Evolutionary conservation across 2,329 filamentous ascomycete genomes (phyloP).

Genomic region (Teratosphaeria viscida): DNA sequence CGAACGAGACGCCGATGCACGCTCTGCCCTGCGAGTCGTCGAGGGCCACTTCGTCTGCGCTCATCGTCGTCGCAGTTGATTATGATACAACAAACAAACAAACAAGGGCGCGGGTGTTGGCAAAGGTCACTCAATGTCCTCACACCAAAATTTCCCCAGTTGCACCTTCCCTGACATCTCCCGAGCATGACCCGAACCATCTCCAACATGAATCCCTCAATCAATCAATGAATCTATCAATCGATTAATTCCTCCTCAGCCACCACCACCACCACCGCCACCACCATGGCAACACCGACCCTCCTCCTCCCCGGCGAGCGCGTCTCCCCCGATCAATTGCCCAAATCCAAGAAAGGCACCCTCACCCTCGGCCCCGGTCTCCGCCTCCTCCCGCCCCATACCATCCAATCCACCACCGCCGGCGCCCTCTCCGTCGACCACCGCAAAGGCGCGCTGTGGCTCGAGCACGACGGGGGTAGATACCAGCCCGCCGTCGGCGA

Average conservation of each 20-base stretch:
- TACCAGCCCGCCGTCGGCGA: constrained; percentile 75
- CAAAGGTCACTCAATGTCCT: not conserved
- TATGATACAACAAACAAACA: no score
- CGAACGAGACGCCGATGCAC: constrained; percentile 93
- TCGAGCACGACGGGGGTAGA: constrained; percentile 60
- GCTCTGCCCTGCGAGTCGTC: constrained; percentile 23
- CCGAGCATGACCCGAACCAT: not conserved
- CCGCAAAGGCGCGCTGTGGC: constrained; percentile 67
- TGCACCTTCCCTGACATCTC: not conserved
- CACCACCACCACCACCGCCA: not conserved
- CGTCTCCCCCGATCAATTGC: constrained; percentile 56
- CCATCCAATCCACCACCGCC: constrained; percentile 57
- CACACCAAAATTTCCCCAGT: not conserved
- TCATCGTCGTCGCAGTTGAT: constrained; percentile 30
- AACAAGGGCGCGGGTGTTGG: no score
- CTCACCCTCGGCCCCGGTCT: constrained; percentile 77
- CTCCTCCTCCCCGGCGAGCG: constrained; percentile 75
- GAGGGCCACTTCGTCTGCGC: constrained; percentile 41
- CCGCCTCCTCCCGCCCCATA: constrained; percentile 67
- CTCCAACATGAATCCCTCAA: not conserved
- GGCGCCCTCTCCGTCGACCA: constrained; percentile 57
- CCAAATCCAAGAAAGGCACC: constrained; percentile 51
- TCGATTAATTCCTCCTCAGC: not conserved
- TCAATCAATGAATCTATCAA: not conserved
- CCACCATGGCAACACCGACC: not conserved